Base-by-base conservation (phyloP, 805 yeast species). In the Candida alai region DNA sequence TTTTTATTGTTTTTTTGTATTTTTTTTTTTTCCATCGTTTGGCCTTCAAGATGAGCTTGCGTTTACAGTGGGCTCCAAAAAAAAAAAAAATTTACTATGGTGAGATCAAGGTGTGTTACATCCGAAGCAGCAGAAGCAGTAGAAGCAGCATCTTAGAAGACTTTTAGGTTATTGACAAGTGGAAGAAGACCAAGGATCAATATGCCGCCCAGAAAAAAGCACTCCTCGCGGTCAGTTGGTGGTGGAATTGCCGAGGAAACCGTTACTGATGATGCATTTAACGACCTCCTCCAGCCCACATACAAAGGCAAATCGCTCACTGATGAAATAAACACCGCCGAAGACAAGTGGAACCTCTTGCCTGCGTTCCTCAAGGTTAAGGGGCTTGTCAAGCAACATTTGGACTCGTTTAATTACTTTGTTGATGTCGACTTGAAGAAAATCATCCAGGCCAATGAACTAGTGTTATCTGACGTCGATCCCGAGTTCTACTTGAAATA, bases 381-480 rank as follows among this genome's bases (percentile, higher is more conserved):
- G 57, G 98, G 98, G 35, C 66, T 93, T 33, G 97, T 93, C 29
- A 93, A 93, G 52, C 98, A 93, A 66, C 98, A 93, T 67, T 69
- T 93, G 53, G 98, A 93, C 55, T 93, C 98, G n/a, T 93, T 87
- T 71, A 90, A 93, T 55, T 93, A 86, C 62, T 93, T 93, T 57
- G 95, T 93, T 13, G 97, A 93, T 51, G 80, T 77, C 5, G 99
- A 93, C 56, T 71, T 93, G 57, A 87, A 85, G 62, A 90, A 93
- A 55, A 93, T 93, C 58, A 83, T 93, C 40, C 68, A 76, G 47
- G 98, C 99, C 11, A 93, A 93, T 58, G 89, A 89, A 61, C 63
- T 76, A 34, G 88, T 93, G 24, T 66, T 93, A 18, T 80, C 93
- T 48, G 98, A 93, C 59, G 97, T 93, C 23, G 97, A 90, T 61